Conservation (phyloP, 768 basidiomycete species). For the Russula sp. region DNA sequence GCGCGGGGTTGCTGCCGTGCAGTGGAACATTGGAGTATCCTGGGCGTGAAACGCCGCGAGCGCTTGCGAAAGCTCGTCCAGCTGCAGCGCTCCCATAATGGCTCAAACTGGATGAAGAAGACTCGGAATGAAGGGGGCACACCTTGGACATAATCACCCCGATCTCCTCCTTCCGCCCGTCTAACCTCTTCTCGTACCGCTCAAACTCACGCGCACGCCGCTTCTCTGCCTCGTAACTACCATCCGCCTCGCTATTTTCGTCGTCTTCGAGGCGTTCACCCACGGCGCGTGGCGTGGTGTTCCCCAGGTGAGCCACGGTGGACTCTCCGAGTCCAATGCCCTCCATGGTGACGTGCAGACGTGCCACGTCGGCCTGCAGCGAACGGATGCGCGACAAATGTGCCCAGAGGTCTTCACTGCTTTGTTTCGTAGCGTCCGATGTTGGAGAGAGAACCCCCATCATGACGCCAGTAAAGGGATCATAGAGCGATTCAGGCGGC, state of each 20-base stretch:
- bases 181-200: slow-evolving; percentile 58
- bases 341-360: slow-evolving; percentile 72
- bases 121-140: slow-evolving; percentile 24
- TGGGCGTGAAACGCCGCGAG: slow-evolving; percentile 40
- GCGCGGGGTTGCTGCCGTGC: slow-evolving; percentile 25
- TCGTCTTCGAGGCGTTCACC: slow-evolving; percentile 15
- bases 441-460: slow-evolving; percentile 32
- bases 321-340: slow-evolving; percentile 37
- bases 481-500: slow-evolving; percentile 30
- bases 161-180: slow-evolving; percentile 60
- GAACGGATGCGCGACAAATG: slow-evolving; percentile 64
- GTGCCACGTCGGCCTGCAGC: slow-evolving; percentile 63
- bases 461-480: slow-evolving; percentile 43
- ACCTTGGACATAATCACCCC: slow-evolving; percentile 72
- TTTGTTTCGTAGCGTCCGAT: slow-evolving; percentile 20
- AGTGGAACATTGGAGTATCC: slow-evolving; percentile 35
- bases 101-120: not conserved
- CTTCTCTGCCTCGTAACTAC: slow-evolving; percentile 7
- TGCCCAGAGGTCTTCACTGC: slow-evolving; percentile 49
- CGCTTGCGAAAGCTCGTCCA: slow-evolving; percentile 45
- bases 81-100: slow-evolving; percentile 30
- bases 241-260: not conserved
- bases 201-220: slow-evolving; percentile 59
- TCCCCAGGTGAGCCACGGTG: slow-evolving; percentile 2
- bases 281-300: not conserved